Percentiles rank a stretch among this genome's conserved stretches.
phyloP scores from a whole-genome alignment of 2,329 filamentous ascomycete species.

The Diaporthe sp. region DNA sequence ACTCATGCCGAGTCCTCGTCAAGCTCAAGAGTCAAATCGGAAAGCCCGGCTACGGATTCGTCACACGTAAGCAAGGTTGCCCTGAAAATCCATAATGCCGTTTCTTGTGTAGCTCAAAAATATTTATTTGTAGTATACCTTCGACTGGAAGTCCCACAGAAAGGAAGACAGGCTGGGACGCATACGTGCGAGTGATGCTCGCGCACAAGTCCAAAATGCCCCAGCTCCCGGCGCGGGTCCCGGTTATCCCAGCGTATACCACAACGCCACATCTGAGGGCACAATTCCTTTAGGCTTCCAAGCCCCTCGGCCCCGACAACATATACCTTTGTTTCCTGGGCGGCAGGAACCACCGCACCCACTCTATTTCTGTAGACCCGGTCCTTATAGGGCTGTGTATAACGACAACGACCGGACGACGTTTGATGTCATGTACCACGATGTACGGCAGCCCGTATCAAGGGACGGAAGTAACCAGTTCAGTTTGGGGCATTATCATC shows the following conservation, averaged over 20 bases:
- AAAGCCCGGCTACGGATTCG: background rate
- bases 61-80: background rate
- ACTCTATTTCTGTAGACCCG: background rate
- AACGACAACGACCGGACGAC: background rate
- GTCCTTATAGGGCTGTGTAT: background rate
- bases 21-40: background rate
- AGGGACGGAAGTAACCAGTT: background rate
- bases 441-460: background rate
- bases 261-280: background rate
- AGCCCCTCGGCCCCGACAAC: background rate
- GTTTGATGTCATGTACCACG: background rate
- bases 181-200: background rate
- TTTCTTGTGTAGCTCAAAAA: background rate
- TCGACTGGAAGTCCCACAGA: background rate
- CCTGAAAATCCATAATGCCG: accelerated
- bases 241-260: background rate
- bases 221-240: background rate
- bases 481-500: slow-evolving; percentile 1
- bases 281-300: background rate
- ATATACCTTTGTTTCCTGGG: background rate
- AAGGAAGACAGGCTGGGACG: background rate
- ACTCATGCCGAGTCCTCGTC: background rate
- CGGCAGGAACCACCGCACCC: background rate
- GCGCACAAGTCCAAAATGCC: background rate
- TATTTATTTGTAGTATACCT: background rate